Evolutionary conservation across 805 yeast genomes (phyloP), one percentile per base, ranked within the genome.

Genomic region (Barnettozyma sucrosica): DNA sequence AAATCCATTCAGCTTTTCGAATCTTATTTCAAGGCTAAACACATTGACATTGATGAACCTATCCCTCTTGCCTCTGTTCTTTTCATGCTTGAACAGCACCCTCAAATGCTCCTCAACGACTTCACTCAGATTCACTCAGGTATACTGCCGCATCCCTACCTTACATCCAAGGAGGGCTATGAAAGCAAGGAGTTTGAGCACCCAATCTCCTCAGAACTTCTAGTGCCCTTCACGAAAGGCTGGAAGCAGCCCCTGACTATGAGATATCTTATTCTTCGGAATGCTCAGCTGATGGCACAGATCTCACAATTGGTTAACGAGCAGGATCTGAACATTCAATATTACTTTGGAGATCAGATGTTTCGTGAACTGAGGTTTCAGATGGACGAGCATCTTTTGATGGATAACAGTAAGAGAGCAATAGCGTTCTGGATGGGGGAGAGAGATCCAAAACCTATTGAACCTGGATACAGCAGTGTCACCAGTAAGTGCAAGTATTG

Each of bases 181-280:
- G 28, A 34, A 34, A 7, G 30, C 21, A 26, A 18, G 3, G 32
- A 34, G 30, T 14, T 37, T 10, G 41, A 45, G 5, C 23, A 14
- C 11, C 23, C 20, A n/a, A 14, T 41, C 7, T n/a, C 18, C 10
- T 38, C 47, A 3, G 62, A 63, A 3, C 65, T 75, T 19, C 59
- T 72, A 19, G 53, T 41, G 10, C 48, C 56, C 2, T 44, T 44
- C 36, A 11, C 26, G 1, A 14, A n/a, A 16, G 19, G 16, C n/a
- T 83, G 89, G 89, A 56, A 63, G 41, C 65, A 45, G 2, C 79
- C 85, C 1, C 69, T 80, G 18, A 82, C 89, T 0, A 59, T 80
- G 19, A 62, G 79, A 44, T 76, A 76, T 52, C 69, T 85, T 48
- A 76, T 85, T 0, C 74, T 76, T 1, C 66, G 88, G 47, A 56